A percentile compares a stretch with the other conserved stretches of the same genome.
These are phyloP conservation scores for Macrophomina phaseolina DNA, from an alignment of 2,329 filamentous ascomycete species.

Conservation along the genomic window DNA sequence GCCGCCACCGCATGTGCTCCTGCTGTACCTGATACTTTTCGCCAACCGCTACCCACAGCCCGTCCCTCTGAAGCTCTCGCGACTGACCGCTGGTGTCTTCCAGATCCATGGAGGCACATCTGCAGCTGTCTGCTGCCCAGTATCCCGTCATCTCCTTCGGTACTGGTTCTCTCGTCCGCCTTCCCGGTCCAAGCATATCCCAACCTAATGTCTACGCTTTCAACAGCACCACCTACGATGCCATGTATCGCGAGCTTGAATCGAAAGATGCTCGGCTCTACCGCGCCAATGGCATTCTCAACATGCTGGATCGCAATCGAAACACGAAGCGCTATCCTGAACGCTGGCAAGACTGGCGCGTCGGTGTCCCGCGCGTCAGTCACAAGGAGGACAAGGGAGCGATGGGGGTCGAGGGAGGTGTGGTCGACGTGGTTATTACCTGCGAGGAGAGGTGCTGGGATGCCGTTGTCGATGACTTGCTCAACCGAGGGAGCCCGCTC, in stretches of 20 bases:
- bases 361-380: constrained; percentile 81
- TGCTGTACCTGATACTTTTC: neutral
- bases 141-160: constrained; percentile 99
- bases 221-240: constrained; percentile 94
- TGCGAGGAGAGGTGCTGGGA: constrained; percentile 99
- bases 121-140: constrained; percentile 78
- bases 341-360: constrained; percentile 96
- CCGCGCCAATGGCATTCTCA: constrained; percentile 87
- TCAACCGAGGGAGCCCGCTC: constrained; percentile 81
- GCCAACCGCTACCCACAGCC: constrained; percentile 1
- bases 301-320: constrained; percentile 93
- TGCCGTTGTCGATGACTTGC: constrained; percentile 90
- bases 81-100: constrained; percentile 31
- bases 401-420: constrained; percentile 80
- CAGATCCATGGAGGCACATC: constrained; percentile 98
- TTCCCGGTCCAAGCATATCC: constrained; percentile 87
- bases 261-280: constrained; percentile 87
- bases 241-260: constrained; percentile 90
- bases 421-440: constrained; percentile 94
- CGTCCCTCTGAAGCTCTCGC: constrained; percentile 13
- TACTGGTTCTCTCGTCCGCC: constrained; percentile 89
- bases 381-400: constrained; percentile 74
- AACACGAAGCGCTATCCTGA: constrained; percentile 94
- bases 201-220: constrained; percentile 98
- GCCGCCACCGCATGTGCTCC: constrained; percentile 10